Conservation (phyloP, 192 early-diverging fungal species). For the Phlyctochytrium bullatum region DNA sequence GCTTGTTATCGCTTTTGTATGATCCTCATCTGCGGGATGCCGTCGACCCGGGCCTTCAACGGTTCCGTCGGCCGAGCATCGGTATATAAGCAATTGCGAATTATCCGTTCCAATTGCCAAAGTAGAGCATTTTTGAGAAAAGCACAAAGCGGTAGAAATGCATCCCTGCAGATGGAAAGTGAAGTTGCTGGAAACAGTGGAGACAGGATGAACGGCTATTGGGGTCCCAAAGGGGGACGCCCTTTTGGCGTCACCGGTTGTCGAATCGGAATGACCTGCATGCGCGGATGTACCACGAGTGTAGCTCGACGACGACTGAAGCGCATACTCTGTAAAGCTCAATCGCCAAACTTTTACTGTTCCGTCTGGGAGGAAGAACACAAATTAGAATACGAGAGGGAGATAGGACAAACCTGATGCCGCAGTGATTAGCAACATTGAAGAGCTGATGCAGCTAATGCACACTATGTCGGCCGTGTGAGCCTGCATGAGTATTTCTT, state of each 20-base stretch:
- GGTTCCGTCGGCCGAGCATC: neutral
- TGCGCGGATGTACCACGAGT: too few species aligned
- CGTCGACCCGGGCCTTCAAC: constrained; percentile 2
- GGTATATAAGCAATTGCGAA: neutral
- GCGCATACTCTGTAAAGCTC: constrained; percentile 12
- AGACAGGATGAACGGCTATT: neutral
- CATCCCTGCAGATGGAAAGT: constrained; percentile 7
- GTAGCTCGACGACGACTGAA: too few species aligned
- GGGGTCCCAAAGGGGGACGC: too few species aligned
- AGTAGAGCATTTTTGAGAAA: constrained; percentile 4
- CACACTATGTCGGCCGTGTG: constrained; percentile 31
- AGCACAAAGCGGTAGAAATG: constrained; percentile 8
- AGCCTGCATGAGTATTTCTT: constrained; percentile 30
- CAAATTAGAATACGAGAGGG: too few species aligned
- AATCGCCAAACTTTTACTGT: constrained; percentile 39
- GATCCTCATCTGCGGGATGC: constrained; percentile 49
- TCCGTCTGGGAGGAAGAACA: constrained; percentile 26
- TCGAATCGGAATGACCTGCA: too few species aligned
- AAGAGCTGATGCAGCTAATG: constrained; percentile 20
- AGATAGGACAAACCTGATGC: constrained; percentile 32
- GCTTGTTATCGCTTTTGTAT: constrained; percentile 29
- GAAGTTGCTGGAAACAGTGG: neutral
- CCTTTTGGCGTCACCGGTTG: too few species aligned
- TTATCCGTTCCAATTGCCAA: constrained; percentile 5
- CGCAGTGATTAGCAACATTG: constrained; percentile 27